Conservation (phyloP, 192 early-diverging fungal genomes). For the Allomyces macrogynus region DNA sequence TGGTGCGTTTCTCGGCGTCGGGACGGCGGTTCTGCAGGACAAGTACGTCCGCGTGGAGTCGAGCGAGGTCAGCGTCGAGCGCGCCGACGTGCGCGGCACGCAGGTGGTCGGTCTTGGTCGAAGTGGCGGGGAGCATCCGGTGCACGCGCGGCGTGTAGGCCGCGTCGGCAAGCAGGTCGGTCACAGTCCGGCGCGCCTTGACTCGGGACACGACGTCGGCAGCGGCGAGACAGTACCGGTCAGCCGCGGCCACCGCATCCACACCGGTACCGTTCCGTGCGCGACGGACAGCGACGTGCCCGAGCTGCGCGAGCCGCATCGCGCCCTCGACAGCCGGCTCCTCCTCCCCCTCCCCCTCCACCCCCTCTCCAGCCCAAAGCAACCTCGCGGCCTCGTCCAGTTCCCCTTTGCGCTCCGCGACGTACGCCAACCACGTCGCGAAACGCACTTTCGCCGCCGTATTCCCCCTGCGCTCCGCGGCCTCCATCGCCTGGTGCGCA, state of each 20-base stretch:
- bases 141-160: too few relatives aligned
- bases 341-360: neutral
- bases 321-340: neutral
- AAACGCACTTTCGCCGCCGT: neutral
- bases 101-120: too few relatives aligned
- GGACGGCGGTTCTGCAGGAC: too few relatives aligned
- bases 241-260: neutral
- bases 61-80: too few relatives aligned
- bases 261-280: neutral
- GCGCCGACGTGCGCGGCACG: too few relatives aligned
- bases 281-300: neutral
- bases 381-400: neutral
- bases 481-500: neutral
- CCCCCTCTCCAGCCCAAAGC: neutral
- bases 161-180: too few relatives aligned
- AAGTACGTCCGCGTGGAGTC: too few relatives aligned
- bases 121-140: too few relatives aligned
- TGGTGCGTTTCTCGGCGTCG: too few relatives aligned
- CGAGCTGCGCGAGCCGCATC: neutral
- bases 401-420: neutral
- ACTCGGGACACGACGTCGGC: too few relatives aligned
- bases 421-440: neutral
- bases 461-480: neutral
- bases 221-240: too few relatives aligned
- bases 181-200: too few relatives aligned